Conservation (phyloP, 2,329 filamentous ascomycete genomes). For the Cadophora malorum region DNA sequence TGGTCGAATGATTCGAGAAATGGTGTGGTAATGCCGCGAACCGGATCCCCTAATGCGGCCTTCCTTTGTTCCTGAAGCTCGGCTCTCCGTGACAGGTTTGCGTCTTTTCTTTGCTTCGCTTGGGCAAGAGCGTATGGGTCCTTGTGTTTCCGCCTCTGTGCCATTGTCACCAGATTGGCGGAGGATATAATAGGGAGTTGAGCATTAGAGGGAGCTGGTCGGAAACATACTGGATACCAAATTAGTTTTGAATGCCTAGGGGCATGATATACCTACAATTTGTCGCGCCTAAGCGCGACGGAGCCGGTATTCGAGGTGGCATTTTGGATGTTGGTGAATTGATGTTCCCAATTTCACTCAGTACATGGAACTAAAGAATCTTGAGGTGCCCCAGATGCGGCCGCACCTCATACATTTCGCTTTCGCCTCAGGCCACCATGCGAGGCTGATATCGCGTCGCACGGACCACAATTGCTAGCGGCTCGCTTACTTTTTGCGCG, state of each 20-base stretch:
- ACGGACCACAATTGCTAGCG: too few relatives aligned
- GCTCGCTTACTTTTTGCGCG: slow-evolving; percentile 15
- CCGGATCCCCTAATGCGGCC: slow-evolving; percentile 73
- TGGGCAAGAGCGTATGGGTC: slow-evolving; percentile 86
- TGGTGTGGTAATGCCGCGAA: slow-evolving; percentile 79
- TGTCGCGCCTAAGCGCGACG: slow-evolving; percentile 64
- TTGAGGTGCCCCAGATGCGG: not conserved
- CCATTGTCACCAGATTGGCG: slow-evolving; percentile 62
- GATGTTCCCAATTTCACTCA: not conserved
- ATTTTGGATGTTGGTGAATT: slow-evolving; percentile 52
- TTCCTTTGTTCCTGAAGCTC: slow-evolving; percentile 71
- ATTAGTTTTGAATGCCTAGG: not conserved
- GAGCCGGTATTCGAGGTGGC: slow-evolving; percentile 69
- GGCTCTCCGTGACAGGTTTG: slow-evolving; percentile 77
- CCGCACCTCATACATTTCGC: not conserved
- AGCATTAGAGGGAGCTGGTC: slow-evolving; percentile 58
- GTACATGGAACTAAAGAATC: not conserved
- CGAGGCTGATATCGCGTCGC: not conserved
- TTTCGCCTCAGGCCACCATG: not conserved
- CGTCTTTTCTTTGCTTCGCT: slow-evolving; percentile 81
- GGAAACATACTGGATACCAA: slow-evolving; percentile 61
- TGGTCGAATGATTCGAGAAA: slow-evolving; percentile 84
- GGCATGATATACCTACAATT: slow-evolving; percentile 59
- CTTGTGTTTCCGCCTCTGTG: slow-evolving; percentile 70
- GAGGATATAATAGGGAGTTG: slow-evolving; percentile 66